phyloP scores from a whole-genome alignment of 2,329 filamentous ascomycete species.

The Lachnellula arida region DNA sequence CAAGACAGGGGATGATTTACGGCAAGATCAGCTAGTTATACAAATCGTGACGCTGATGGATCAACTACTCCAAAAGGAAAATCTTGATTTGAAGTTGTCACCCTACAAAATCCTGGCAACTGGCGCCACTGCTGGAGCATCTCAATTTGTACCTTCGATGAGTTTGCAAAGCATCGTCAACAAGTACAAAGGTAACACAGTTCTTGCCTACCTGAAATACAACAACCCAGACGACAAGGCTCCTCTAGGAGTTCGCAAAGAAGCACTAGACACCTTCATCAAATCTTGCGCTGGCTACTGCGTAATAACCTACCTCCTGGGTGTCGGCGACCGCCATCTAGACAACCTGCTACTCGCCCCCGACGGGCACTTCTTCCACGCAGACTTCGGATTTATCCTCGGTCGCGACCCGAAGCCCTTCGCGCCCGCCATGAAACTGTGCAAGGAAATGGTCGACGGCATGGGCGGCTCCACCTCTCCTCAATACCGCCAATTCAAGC shows the following conservation, averaged over 20 bases:
- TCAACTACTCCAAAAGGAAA: slow-evolving; percentile 89
- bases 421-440: slow-evolving; percentile 93
- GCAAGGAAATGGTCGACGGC: slow-evolving; percentile 96
- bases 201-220: slow-evolving; percentile 77
- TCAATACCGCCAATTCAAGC: slow-evolving; percentile 84
- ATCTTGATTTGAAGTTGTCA: slow-evolving; percentile 88
- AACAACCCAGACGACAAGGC: slow-evolving; percentile 84
- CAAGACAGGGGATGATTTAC: slow-evolving; percentile 93
- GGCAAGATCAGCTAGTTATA: slow-evolving; percentile 95
- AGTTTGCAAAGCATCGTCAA: slow-evolving; percentile 77
- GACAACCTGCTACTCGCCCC: slow-evolving; percentile 92
- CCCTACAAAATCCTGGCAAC: slow-evolving; percentile 97
- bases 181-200: slow-evolving; percentile 71
- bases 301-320: slow-evolving; percentile 96
- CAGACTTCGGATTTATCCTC: slow-evolving; percentile 96
- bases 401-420: slow-evolving; percentile 97
- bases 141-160: slow-evolving; percentile 87
- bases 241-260: slow-evolving; percentile 81
- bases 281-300: slow-evolving; percentile 97
- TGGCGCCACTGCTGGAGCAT: slow-evolving; percentile 80
- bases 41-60: slow-evolving; percentile 99
- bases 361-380: slow-evolving; percentile 94
- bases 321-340: slow-evolving; percentile 90
- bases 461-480: slow-evolving; percentile 84
- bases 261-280: slow-evolving; percentile 91